Base-by-base conservation (phyloP, 768 basidiomycete species). In the Cytidiella melzeri region DNA sequence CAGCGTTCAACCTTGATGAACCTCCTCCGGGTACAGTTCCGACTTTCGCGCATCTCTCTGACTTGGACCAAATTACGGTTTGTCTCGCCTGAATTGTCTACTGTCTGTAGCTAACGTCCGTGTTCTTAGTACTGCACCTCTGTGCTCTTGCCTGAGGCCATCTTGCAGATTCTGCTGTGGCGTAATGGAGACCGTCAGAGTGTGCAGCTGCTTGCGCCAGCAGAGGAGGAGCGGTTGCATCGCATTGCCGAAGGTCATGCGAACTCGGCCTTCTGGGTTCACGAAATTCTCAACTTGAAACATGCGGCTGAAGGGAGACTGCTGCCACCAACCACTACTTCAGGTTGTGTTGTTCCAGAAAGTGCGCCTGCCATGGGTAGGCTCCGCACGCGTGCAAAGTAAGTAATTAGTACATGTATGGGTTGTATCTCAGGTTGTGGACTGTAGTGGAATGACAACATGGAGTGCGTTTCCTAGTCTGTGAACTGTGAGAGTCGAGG, bases 101-200 rank as follows among this genome's bases (percentile, higher is more conserved):
- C 13, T n/a, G n/a, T 12, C 30, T 34, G 27, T 19, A 18, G 39
- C 11, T 36, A 34, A 45, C 28, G 9, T 39, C 12, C 5, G 40
- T 48, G 21, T 27, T 19, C 11, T 25, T 54, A 88, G 84, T 90
- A 88, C 55, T 87, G 84, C 59, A 65, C 77, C 30, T 80, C 84
- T 51, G 73, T 91, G 25, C 75, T 91, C 10, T 71, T 88, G 4
- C 84, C 81, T 2, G 87, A 88, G 62, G 74, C 83, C 3, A 70
- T 86, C 36, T 69, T 82, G 38, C 88, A 91, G 58, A 70, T 91
- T 7, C 69, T 87, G n/a, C 66, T 88, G 12, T 89, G 86, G 84
- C 78, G 84, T 10, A 67, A 68, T 13, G 85, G 83, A 1, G 64
- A 73, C 28, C 83, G 88, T 23, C 72, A 63, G 1, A 73, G 75